Base-by-base conservation (phyloP, 2,329 filamentous ascomycete genomes). In the Xylariaceae sp. region DNA sequence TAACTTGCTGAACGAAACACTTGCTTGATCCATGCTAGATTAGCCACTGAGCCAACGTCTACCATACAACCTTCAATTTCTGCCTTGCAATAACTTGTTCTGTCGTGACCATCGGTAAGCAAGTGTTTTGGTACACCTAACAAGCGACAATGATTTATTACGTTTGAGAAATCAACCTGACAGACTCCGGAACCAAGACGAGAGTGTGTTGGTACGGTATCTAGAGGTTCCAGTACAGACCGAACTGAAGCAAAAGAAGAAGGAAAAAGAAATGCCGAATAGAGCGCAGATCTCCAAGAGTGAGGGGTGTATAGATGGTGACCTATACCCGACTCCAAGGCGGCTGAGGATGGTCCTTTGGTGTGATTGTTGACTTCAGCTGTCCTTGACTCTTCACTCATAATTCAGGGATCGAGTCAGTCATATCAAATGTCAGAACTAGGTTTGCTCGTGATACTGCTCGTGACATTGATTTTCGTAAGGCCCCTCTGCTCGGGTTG, bases 241-340 rank as follows among this genome's bases (percentile, higher is more conserved):
- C 65, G 63, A 67, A 66, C 62, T 61, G 60, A 65, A 58, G 47
- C 24, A 49, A 26, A 47, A 36, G 14, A 31, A 48, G 62, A 61
- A 57, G 24, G 48, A 58, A 65, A 53, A 45, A 70, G 62, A 68
- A 66, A 60, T 66, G 63, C 67, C 67, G 66, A 69, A 61, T 60
- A 60, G 49, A 63, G 41, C 54, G 64, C 56, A 65, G 64, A 69
- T 69, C 65, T 41, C 34, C 31, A 39, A 37, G 34, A 28, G 21
- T 36, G 19, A 40, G 31, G 56, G 26, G 26, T 39, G 43, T 46
- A 26, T 37, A 40, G 31, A 44, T 36, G 21, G 43, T 47, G 12
- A 29, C 19, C 28, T 40, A 28, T 39, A 19, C 43, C 16, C 21
- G 21, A 23, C 12, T 52, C 46, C 24, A 14, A 23, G 28, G 33